Evolutionary conservation across 2,329 filamentous ascomycete genomes (phyloP).

Genomic region (Chrysoporthe cubensis): DNA sequence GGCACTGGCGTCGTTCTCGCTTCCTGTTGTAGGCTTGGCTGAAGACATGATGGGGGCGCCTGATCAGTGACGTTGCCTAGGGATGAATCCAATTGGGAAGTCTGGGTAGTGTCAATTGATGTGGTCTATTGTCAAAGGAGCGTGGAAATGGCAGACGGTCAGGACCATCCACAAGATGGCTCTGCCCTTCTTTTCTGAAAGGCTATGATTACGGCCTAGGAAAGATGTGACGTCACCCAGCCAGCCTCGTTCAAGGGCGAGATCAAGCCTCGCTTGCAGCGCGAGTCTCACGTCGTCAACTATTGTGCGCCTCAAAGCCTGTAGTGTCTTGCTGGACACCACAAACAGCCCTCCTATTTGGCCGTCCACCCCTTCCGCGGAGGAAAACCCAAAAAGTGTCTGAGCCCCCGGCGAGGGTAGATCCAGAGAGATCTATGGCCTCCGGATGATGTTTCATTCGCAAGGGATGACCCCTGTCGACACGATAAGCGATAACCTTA

Average conservation of each 20-base stretch:
- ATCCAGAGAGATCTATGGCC: not conserved
- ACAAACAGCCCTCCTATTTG: not conserved
- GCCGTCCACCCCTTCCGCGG: not conserved
- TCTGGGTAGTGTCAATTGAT: not conserved
- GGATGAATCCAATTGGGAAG: not conserved
- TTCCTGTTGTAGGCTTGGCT: conserved; percentile 80
- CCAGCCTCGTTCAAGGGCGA: conserved; percentile 1
- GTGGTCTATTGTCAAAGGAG: not conserved
- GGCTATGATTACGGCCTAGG: not conserved
- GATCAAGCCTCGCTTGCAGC: not conserved
- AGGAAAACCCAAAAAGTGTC: not conserved
- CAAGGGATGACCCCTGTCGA: not conserved
- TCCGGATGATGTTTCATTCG: not conserved
- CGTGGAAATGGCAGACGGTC: not conserved
- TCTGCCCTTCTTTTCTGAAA: not conserved
- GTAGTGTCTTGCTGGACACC: not conserved
- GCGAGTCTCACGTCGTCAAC: not conserved
- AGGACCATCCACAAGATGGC: not conserved
- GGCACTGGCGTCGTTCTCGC: conserved; percentile 54
- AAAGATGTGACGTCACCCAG: conserved; percentile 10
- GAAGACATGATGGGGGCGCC: conserved; percentile 51
- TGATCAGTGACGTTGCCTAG: not conserved
- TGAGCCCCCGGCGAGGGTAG: not conserved
- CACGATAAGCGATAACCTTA: conserved; percentile 28
- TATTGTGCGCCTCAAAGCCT: not conserved